Evolutionary conservation across 1,139 yeast genomes (phyloP).

Genomic region (Pichia sp.): DNA sequence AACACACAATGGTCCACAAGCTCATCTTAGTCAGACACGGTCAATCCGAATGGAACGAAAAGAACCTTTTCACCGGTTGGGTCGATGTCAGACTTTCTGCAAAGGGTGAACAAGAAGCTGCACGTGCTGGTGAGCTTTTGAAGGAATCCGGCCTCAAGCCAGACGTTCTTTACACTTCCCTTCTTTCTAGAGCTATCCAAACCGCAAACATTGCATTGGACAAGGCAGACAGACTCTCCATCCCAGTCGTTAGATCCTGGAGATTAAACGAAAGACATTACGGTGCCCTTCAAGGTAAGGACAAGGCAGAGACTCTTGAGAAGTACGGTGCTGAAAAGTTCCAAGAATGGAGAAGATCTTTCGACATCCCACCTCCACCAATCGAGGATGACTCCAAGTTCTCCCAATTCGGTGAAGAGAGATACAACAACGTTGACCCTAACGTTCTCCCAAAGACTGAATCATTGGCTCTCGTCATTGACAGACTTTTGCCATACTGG

Average conservation of each 20-base stretch:
- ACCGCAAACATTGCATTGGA: conserved; percentile 95
- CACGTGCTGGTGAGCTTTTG: conserved; percentile 87
- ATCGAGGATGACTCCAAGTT: conserved; percentile 72
- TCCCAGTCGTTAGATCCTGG: conserved; percentile 95
- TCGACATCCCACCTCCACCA: conserved; percentile 93
- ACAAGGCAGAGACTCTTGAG: conserved; percentile 89
- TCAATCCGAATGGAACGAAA: conserved; percentile 98
- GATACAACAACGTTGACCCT: conserved; percentile 81
- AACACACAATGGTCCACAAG: conserved; percentile 57
- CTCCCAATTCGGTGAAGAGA: conserved; percentile 80
- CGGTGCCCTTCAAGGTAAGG: conserved; percentile 98
- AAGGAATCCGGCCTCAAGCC: conserved; percentile 82
- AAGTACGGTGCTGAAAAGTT: conserved; percentile 87
- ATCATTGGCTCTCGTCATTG: conserved; percentile 90
- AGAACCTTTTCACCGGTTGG: conserved; percentile 99
- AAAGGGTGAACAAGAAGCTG: conserved; percentile 84
- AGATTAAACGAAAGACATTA: conserved; percentile 98
- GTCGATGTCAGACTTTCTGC: conserved; percentile 87
- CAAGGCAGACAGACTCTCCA: conserved; percentile 80
- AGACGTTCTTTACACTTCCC: conserved; percentile 86
- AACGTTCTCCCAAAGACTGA: conserved; percentile 88
- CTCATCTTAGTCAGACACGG: conserved; percentile 93
- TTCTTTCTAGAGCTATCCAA: conserved; percentile 92
- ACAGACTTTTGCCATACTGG: conserved; percentile 98
- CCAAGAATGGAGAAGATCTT: conserved; percentile 98